Percentiles rank a stretch among this genome's conserved stretches.
phyloP scores from a whole-genome alignment of 106 monocot genomes.

The Allium sativum region DNA sequence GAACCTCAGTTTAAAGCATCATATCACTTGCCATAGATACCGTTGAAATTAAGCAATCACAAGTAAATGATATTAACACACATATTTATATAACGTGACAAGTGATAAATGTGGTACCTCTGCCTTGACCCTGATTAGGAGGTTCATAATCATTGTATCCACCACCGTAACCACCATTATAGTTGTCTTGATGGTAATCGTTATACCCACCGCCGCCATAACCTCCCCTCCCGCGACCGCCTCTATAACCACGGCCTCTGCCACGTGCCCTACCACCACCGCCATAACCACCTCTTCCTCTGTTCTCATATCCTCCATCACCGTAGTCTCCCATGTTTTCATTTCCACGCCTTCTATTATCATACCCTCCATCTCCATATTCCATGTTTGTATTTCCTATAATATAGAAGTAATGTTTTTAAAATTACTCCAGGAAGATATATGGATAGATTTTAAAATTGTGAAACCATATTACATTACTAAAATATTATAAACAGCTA shows the following conservation, averaged over 20 bases:
- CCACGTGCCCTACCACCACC: constrained; percentile 36
- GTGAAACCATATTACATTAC: background rate
- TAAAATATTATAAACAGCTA: background rate
- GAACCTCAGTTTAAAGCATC: too few relatives aligned
- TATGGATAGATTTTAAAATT: background rate
- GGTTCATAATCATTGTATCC: constrained; percentile 16
- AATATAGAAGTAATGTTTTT: background rate
- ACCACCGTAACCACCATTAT: constrained; percentile 9
- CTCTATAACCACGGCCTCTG: constrained; percentile 39
- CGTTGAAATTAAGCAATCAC: background rate
- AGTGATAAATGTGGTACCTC: constrained; percentile 10
- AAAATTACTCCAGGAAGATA: background rate
- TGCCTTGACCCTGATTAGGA: constrained; percentile 11
- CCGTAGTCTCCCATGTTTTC: constrained; percentile 21
- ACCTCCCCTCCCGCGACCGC: constrained; percentile 28
- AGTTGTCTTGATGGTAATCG: constrained; percentile 13
- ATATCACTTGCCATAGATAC: background rate
- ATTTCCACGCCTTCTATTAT: constrained; percentile 26
- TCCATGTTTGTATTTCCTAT: constrained; percentile 26
- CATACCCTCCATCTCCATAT: constrained; percentile 40
- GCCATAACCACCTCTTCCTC: constrained; percentile 29
- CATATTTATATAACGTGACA: background rate
- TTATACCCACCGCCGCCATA: constrained; percentile 27
- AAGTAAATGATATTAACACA: background rate
- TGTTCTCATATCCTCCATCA: constrained; percentile 38